Conservation (phyloP, 768 basidiomycete genomes). For the Paxillus involutus region DNA sequence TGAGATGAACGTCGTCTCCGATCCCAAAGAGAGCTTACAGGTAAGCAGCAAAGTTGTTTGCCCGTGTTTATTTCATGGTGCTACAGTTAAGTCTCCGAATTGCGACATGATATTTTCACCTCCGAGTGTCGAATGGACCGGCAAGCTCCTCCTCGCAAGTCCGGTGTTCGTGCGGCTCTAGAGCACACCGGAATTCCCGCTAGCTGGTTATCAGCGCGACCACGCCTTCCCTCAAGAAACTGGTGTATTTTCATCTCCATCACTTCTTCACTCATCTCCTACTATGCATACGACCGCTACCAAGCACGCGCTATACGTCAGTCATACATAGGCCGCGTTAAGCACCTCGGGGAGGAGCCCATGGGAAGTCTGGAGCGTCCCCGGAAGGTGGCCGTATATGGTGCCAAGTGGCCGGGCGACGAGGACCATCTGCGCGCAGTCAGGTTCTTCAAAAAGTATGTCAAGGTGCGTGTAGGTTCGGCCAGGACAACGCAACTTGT, state of each 20-base stretch:
- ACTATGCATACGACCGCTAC: slow-evolving; percentile 84
- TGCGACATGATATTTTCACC: slow-evolving; percentile 8
- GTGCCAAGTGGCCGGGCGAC: slow-evolving; percentile 91
- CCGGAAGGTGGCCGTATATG: slow-evolving; percentile 84
- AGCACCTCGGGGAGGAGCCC: slow-evolving; percentile 69
- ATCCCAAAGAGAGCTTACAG: slow-evolving; percentile 8
- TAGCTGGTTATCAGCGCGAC: slow-evolving; percentile 82
- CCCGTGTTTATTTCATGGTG: slow-evolving; percentile 26
- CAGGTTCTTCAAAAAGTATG: slow-evolving; percentile 93
- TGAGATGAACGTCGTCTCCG: slow-evolving; percentile 18
- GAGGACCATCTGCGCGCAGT: slow-evolving; percentile 84
- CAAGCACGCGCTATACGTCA: slow-evolving; percentile 77
- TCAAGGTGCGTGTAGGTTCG: slow-evolving; percentile 69
- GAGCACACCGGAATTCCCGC: slow-evolving; percentile 67
- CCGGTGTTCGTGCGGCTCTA: slow-evolving; percentile 63
- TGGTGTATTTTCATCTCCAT: slow-evolving; percentile 91
- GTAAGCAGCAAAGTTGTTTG: slow-evolving; percentile 20
- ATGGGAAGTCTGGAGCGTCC: slow-evolving; percentile 64
- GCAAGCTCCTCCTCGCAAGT: slow-evolving; percentile 27
- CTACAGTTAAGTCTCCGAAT: slow-evolving; percentile 17
- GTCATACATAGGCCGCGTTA: slow-evolving; percentile 78
- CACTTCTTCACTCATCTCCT: slow-evolving; percentile 66
- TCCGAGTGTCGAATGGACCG: not conserved
- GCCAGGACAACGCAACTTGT: not conserved
- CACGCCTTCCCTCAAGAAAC: slow-evolving; percentile 86